Conservation (phyloP, 2,329 filamentous ascomycete genomes). For the Colletotrichum tropicicola region DNA sequence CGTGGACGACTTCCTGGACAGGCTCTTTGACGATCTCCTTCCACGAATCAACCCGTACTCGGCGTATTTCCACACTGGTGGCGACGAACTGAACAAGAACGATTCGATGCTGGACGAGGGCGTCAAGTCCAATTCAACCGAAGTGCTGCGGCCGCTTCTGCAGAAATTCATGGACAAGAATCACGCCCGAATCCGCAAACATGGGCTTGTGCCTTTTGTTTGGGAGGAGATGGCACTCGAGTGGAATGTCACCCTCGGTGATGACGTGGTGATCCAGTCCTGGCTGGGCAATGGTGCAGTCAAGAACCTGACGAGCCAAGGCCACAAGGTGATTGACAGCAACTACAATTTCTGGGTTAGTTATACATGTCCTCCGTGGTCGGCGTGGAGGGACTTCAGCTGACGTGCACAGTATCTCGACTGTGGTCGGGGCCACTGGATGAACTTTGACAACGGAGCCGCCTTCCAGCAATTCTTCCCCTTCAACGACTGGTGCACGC, state of each 20-base stretch:
- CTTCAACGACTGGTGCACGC: slow-evolving; percentile 83
- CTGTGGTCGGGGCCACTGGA: slow-evolving; percentile 83
- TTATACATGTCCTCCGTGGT: not conserved
- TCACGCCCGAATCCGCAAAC: slow-evolving; percentile 69
- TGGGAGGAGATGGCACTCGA: slow-evolving; percentile 89
- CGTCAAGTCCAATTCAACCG: slow-evolving; percentile 71
- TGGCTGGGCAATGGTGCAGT: slow-evolving; percentile 77
- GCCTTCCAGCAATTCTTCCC: slow-evolving; percentile 67
- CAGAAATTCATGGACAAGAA: slow-evolving; percentile 80
- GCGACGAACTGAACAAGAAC: slow-evolving; percentile 85
- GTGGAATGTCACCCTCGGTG: slow-evolving; percentile 79
- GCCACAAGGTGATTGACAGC: slow-evolving; percentile 77
- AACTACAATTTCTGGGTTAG: slow-evolving; percentile 81
- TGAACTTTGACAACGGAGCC: slow-evolving; percentile 71
- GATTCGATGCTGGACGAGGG: slow-evolving; percentile 78
- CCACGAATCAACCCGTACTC: slow-evolving; percentile 76
- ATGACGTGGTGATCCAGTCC: slow-evolving; percentile 79
- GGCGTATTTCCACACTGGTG: slow-evolving; percentile 84
- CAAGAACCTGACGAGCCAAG: slow-evolving; percentile 65
- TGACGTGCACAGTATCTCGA: slow-evolving; percentile 72
- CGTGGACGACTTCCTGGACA: slow-evolving; percentile 77
- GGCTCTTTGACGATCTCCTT: slow-evolving; percentile 78
- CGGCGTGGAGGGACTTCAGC: not conserved
- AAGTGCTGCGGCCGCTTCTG: slow-evolving; percentile 77
- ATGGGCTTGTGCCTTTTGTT: slow-evolving; percentile 77